A percentile compares a stretch with the other conserved stretches of the same genome.
phyloP scores from a whole-genome alignment of 2,329 filamentous ascomycete species.

The Phoma sp. region DNA sequence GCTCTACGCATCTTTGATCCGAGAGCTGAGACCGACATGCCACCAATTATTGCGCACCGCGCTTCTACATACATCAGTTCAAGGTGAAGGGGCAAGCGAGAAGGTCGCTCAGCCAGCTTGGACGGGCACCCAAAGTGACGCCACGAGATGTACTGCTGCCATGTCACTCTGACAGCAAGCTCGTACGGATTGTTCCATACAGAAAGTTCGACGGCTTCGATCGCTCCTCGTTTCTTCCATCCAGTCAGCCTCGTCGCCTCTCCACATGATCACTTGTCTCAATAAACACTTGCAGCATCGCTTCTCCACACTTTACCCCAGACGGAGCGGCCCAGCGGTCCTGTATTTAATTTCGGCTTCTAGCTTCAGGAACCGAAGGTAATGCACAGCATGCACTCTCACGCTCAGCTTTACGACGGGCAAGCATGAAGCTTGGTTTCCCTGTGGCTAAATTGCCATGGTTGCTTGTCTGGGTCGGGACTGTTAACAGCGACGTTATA shows the following conservation, averaged over 20 bases:
- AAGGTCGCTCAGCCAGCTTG: conserved; percentile 1
- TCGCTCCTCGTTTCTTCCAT: conserved; percentile 3
- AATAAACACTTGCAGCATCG: conserved; percentile 19
- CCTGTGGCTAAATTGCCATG: conserved; percentile 20
- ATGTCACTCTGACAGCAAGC: conserved; percentile 15
- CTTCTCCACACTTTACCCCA: conserved; percentile 23
- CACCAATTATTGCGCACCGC: conserved; percentile 15
- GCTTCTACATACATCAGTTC: conserved; percentile 14
- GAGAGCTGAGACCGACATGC: conserved; percentile 8
- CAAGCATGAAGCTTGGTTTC: conserved; percentile 17
- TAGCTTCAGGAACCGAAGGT: conserved; percentile 18
- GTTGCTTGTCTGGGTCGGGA: conserved; percentile 4
- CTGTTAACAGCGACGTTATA: neutral
- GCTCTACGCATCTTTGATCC: conserved; percentile 12
- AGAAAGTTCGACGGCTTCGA: conserved; percentile 4
- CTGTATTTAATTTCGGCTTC: conserved; percentile 22
- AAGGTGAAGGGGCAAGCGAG: neutral
- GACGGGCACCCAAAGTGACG: neutral
- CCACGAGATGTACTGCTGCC: conserved; percentile 9
- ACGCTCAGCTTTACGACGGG: conserved; percentile 11
- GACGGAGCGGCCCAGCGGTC: conserved; percentile 19
- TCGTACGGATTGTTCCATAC: conserved; percentile 11
- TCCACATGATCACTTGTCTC: conserved; percentile 17
- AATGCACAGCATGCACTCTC: conserved; percentile 1
- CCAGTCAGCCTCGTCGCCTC: conserved; percentile 18